phyloP scores from a whole-genome alignment of 78 protist genomes.

The Chrysochromulina parva region DNA sequence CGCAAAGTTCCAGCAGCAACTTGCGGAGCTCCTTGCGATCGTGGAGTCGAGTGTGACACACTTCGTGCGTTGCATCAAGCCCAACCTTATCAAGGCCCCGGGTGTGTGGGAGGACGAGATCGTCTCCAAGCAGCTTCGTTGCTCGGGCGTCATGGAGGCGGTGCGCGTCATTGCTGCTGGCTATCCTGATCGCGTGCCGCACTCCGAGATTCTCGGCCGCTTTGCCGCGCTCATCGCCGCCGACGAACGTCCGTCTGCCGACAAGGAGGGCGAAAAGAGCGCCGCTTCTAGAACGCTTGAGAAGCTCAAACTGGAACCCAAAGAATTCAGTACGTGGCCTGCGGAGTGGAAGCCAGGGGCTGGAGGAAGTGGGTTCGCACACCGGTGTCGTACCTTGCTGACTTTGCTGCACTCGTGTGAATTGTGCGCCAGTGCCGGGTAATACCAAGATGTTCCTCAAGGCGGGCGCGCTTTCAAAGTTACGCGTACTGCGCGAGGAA shows the following conservation, averaged over 20 bases:
- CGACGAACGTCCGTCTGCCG: background rate
- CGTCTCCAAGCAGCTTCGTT: conserved; percentile 68
- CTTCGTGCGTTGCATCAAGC: conserved; percentile 47
- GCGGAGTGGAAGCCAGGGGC: too few relatives aligned
- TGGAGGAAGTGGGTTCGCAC: too few relatives aligned
- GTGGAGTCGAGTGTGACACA: conserved; percentile 18
- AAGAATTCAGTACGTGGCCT: too few relatives aligned
- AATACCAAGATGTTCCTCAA: background rate
- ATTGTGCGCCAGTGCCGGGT: too few relatives aligned
- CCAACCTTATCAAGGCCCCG: conserved; percentile 10
- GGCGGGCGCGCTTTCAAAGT: background rate
- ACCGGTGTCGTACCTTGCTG: too few relatives aligned
- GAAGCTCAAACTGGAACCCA: too few relatives aligned
- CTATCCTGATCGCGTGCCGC: background rate
- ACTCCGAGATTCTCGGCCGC: background rate
- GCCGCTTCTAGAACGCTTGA: too few relatives aligned
- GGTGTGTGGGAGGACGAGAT: background rate
- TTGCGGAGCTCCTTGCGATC: background rate
- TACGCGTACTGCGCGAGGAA: too few relatives aligned
- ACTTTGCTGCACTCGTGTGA: too few relatives aligned
- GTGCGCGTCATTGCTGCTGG: conserved; percentile 57
- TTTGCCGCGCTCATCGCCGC: background rate
- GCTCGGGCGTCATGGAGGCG: conserved; percentile 94
- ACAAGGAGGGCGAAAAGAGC: too few relatives aligned
- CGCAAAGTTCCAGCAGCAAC: conserved; percentile 34